A percentile compares a stretch with the other conserved stretches of the same genome.
Evolutionary conservation across 495 filamentous ascomycete genomes (phyloP).

Genomic region (Hypoxylon cercidicola): DNA sequence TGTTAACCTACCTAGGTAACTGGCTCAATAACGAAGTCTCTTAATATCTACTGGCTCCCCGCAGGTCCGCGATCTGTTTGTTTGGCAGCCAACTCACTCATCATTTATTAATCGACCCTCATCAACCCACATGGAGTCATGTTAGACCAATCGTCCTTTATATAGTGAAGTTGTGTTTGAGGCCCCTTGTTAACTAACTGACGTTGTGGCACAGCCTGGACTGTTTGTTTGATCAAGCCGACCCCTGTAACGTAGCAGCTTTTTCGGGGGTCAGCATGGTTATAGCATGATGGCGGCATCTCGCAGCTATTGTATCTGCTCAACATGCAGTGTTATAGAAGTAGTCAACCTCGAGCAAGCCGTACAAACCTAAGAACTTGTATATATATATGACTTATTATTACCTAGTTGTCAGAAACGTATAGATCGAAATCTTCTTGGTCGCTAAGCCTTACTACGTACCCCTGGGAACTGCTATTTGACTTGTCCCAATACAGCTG

Average conservation of each 20-base stretch:
- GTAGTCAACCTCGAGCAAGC: slow-evolving; percentile 1
- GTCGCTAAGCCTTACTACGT: slow-evolving; percentile 8
- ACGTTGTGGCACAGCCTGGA: slow-evolving; percentile 37
- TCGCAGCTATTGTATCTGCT: slow-evolving; percentile 35
- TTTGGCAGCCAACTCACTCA: slow-evolving; percentile 31
- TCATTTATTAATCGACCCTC: slow-evolving; percentile 29
- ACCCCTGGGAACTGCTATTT: slow-evolving; percentile 14
- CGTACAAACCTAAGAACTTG: neutral
- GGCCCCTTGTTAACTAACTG: slow-evolving; percentile 26
- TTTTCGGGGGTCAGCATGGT: slow-evolving; percentile 17
- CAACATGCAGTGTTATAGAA: slow-evolving; percentile 19
- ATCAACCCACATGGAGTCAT: slow-evolving; percentile 27
- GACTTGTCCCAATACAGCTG: slow-evolving; percentile 28
- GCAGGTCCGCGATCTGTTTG: slow-evolving; percentile 14
- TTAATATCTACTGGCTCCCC: slow-evolving; percentile 18
- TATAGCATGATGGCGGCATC: slow-evolving; percentile 33
- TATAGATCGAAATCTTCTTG: neutral
- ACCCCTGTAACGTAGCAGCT: slow-evolving; percentile 37
- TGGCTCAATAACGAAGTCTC: slow-evolving; percentile 23
- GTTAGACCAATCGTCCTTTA: slow-evolving; percentile 34
- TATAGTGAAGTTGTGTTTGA: slow-evolving; percentile 6
- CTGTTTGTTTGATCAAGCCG: slow-evolving; percentile 26
- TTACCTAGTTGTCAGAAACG: neutral
- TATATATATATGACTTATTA: slow-evolving; percentile 7
- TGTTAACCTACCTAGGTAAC: neutral